A percentile compares a stretch with the other conserved stretches of the same genome.
phyloP scores from a whole-genome alignment of 148 eudicot genomes.

The Polygonum aviculare region DNA sequence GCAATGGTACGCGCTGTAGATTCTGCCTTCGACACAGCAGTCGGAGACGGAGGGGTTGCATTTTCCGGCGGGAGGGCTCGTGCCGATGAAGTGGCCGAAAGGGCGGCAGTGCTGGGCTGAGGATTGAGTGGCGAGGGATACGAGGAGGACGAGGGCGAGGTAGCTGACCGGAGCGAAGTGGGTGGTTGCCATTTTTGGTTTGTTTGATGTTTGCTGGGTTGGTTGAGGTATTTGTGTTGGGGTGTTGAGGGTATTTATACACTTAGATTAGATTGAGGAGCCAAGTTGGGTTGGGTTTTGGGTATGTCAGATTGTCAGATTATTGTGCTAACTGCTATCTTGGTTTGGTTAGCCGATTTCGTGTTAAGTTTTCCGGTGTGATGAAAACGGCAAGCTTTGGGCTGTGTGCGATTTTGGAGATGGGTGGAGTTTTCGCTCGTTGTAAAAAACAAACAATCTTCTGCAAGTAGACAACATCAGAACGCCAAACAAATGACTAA shows the following conservation, averaged over 20 bases:
- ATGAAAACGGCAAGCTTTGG: not conserved
- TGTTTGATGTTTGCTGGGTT: not conserved
- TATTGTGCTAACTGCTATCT: not conserved
- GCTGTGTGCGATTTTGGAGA: not conserved
- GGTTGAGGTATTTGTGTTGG: not conserved
- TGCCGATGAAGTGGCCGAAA: constrained; percentile 7
- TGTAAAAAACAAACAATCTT: too few relatives aligned
- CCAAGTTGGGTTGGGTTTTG: not conserved
- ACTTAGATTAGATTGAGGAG: not conserved
- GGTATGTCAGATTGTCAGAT: not conserved
- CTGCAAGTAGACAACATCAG: too few relatives aligned
- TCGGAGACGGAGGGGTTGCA: constrained; percentile 24
- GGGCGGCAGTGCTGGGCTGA: constrained; percentile 11
- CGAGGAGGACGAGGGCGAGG: constrained; percentile 6
- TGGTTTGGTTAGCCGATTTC: not conserved
- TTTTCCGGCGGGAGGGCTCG: constrained; percentile 15
- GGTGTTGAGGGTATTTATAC: not conserved
- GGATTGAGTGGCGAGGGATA: not conserved
- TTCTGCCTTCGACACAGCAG: constrained; percentile 19
- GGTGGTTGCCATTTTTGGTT: not conserved
- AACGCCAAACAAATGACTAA: too few relatives aligned
- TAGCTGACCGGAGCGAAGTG: not conserved
- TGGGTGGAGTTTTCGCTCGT: too few relatives aligned
- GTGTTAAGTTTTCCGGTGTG: not conserved
- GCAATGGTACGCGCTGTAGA: constrained; percentile 23